A percentile compares a stretch with the other conserved stretches of the same genome.
phyloP scores from a whole-genome alignment of 2,329 filamentous ascomycete species.

The Fusarium chlamydosporum region DNA sequence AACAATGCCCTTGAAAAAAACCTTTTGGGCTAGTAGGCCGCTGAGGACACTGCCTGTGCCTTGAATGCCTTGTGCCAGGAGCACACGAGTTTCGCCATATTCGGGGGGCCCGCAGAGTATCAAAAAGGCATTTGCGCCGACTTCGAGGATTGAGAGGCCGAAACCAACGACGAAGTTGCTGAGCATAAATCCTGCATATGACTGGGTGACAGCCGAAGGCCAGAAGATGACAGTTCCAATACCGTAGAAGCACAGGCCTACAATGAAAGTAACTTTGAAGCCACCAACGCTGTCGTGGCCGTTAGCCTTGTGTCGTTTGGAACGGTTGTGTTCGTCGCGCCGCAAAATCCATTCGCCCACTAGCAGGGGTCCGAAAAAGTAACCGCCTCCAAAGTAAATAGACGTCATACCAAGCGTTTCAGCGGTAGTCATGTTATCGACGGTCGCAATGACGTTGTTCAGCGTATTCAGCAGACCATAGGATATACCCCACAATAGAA shows the following conservation, averaged over 20 bases:
- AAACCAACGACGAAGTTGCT: slow-evolving; percentile 82
- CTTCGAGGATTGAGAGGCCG: slow-evolving; percentile 82
- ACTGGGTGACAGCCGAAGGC: slow-evolving; percentile 81
- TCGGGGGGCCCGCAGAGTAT: slow-evolving; percentile 79
- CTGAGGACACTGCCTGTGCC: slow-evolving; percentile 81
- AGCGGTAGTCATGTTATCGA: slow-evolving; percentile 71
- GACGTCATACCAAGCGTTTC: slow-evolving; percentile 77
- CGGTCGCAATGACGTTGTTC: slow-evolving; percentile 76
- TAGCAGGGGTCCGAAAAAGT: slow-evolving; percentile 77
- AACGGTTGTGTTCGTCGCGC: slow-evolving; percentile 72
- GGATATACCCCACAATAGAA: slow-evolving; percentile 91
- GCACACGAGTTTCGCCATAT: slow-evolving; percentile 80
- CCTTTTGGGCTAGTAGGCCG: slow-evolving; percentile 78
- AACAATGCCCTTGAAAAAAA: slow-evolving; percentile 77
- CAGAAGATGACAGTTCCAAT: slow-evolving; percentile 87
- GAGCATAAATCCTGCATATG: slow-evolving; percentile 83
- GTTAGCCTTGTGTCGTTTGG: slow-evolving; percentile 57
- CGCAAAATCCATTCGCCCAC: slow-evolving; percentile 80
- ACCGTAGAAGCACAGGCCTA: slow-evolving; percentile 81
- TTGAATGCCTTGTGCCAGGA: slow-evolving; percentile 82
- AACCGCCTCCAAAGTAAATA: slow-evolving; percentile 78
- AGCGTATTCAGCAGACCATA: slow-evolving; percentile 89
- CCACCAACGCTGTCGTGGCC: slow-evolving; percentile 68
- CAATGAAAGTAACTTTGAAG: slow-evolving; percentile 85
- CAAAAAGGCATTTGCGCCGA: slow-evolving; percentile 82